Evolutionary conservation across 805 yeast genomes (phyloP).

Genomic region (Saturnispora zaruensis): DNA sequence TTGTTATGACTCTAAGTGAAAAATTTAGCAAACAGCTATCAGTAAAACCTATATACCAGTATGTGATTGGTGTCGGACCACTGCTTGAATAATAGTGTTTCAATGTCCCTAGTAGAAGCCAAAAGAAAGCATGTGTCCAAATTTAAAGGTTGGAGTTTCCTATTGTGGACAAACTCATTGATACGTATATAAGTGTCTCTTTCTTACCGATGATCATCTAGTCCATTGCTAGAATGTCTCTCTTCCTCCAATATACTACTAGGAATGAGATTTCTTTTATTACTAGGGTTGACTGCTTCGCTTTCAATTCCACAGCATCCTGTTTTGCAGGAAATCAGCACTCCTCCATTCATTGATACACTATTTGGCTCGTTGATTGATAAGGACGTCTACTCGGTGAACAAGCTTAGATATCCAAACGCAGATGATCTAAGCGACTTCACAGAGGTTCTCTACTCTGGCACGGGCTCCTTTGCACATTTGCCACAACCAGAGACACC

Average conservation of each 20-base stretch:
- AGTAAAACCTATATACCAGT: too few species aligned
- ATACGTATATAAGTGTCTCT: not conserved
- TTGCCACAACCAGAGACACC: slow-evolving; percentile 32
- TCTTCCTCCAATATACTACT: not conserved
- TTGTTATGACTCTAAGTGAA: not conserved
- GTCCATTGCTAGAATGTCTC: not conserved
- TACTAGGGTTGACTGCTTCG: not conserved
- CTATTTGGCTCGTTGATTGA: not conserved
- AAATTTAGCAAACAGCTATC: not conserved
- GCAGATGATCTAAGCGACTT: slow-evolving; percentile 32
- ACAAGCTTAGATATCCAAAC: slow-evolving; percentile 26
- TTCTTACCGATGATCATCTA: not conserved
- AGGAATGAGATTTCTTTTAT: not conserved
- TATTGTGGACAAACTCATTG: not conserved
- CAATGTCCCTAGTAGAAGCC: not conserved
- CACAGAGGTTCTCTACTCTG: slow-evolving; percentile 32
- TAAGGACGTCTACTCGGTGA: slow-evolving; percentile 4
- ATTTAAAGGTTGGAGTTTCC: not conserved
- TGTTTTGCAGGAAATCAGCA: not conserved
- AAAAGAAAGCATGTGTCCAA: not conserved
- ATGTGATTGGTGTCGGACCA: not conserved
- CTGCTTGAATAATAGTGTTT: not conserved
- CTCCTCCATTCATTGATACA: not conserved
- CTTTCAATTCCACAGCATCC: not conserved
- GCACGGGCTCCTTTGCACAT: slow-evolving; percentile 48